Percentiles rank a stretch among this genome's conserved stretches.
Conservation (phyloP, 179 eudicot species). For the Camellia oleifera region DNA sequence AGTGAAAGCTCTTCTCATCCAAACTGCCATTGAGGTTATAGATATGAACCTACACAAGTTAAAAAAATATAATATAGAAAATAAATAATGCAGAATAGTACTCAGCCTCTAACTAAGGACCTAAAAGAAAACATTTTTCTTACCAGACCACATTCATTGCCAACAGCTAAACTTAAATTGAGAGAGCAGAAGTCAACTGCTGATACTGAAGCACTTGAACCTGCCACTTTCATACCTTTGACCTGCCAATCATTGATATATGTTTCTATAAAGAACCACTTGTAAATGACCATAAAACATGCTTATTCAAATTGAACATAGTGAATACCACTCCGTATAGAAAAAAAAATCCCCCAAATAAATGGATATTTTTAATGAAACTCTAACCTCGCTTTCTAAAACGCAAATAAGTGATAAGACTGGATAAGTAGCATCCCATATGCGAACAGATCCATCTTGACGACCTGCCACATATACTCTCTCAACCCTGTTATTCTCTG, state of each 20-base stretch:
- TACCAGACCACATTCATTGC: conserved; percentile 70
- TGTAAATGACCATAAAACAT: neutral
- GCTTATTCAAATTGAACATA: neutral
- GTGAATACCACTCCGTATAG: neutral
- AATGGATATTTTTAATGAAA: neutral
- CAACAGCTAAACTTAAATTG: conserved; percentile 62
- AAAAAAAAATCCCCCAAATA: neutral
- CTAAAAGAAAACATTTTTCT: conserved; percentile 21
- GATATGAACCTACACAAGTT: conserved; percentile 48
- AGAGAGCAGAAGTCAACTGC: conserved; percentile 59
- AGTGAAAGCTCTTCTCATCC: conserved; percentile 42
- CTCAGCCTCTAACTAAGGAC: conserved; percentile 7
- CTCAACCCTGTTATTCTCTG: conserved; percentile 39
- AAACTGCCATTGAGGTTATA: conserved; percentile 39
- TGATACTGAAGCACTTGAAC: conserved; percentile 63
- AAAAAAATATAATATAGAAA: conserved; percentile 16
- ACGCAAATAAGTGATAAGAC: conserved; percentile 47
- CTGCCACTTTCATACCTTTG: conserved; percentile 40
- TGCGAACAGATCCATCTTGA: conserved; percentile 71
- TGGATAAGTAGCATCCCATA: conserved; percentile 90
- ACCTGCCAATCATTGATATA: conserved; percentile 33
- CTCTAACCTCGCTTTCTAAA: conserved; percentile 53
- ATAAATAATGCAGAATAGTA: conserved; percentile 11
- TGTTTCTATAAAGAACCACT: too few species aligned
- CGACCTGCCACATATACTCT: conserved; percentile 77